These are phyloP conservation scores for Mortierella sp. DNA, from an alignment of 371 early-diverging fungal species.

Conservation along the genomic window DNA sequence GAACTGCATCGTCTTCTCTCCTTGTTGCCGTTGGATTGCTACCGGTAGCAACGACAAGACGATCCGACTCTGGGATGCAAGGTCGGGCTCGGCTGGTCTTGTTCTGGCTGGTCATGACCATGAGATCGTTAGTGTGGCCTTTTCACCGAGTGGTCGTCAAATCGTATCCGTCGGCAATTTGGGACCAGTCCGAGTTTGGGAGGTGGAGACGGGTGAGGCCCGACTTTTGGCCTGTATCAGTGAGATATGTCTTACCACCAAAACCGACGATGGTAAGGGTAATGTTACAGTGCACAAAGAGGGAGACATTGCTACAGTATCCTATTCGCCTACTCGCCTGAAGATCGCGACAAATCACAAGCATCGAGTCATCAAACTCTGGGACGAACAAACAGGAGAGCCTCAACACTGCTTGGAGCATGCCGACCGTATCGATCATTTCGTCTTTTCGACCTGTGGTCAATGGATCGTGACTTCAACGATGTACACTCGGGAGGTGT, in stretches of 20 bases:
- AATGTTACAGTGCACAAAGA: background rate
- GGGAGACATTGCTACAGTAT: background rate
- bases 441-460: too few relatives aligned
- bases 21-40: background rate
- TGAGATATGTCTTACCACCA: too few relatives aligned
- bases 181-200: background rate
- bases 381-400: too few relatives aligned
- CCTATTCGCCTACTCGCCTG: background rate
- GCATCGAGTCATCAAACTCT: too few relatives aligned
- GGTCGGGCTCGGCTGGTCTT: background rate
- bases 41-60: slow-evolving; percentile 7
- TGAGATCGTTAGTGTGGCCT: background rate
- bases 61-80: slow-evolving; percentile 4
- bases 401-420: too few relatives aligned
- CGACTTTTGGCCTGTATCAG: background rate
- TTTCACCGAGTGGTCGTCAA: background rate
- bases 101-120: background rate
- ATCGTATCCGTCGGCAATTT: background rate
- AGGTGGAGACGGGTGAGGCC: background rate
- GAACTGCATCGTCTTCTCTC: background rate
- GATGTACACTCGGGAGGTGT: background rate
- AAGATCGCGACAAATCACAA: background rate
- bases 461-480: too few relatives aligned
- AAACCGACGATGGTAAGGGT: too few relatives aligned
- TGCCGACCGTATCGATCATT: too few relatives aligned